Evolutionary conservation across 164 flowering plant genomes (phyloP).

Genomic region (Aristolochia californica): DNA sequence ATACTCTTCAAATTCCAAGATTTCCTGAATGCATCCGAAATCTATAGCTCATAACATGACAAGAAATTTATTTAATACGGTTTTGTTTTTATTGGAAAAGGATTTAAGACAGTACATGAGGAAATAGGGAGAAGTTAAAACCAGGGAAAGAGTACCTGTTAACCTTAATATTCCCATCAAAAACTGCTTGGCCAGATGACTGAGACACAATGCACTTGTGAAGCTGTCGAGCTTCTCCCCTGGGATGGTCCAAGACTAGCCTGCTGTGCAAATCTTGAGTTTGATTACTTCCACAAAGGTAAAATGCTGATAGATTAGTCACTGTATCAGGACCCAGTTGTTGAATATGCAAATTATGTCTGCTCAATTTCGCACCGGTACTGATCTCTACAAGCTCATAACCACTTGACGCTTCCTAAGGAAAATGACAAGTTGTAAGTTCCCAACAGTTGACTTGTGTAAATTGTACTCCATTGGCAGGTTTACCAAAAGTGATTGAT

Average conservation of each 20-base stretch:
- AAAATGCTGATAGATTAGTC: slow-evolving; percentile 71
- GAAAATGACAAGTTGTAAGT: neutral
- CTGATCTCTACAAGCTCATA: slow-evolving; percentile 72
- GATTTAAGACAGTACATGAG: too few relatives aligned
- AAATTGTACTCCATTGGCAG: too few relatives aligned
- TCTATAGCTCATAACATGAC: too few relatives aligned
- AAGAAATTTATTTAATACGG: too few relatives aligned
- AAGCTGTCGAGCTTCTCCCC: slow-evolving; percentile 64
- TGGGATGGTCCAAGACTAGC: slow-evolving; percentile 73
- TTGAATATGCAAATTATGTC: slow-evolving; percentile 81
- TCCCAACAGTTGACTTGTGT: neutral
- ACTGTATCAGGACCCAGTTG: slow-evolving; percentile 72
- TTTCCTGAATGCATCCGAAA: too few relatives aligned
- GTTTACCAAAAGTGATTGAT: too few relatives aligned
- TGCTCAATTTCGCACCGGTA: slow-evolving; percentile 76
- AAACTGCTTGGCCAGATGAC: slow-evolving; percentile 70
- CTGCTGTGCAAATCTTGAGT: slow-evolving; percentile 86
- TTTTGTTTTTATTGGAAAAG: too few relatives aligned
- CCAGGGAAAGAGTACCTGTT: slow-evolving; percentile 46
- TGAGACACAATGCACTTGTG: slow-evolving; percentile 93
- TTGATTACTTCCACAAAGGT: slow-evolving; percentile 49
- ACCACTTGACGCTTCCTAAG: slow-evolving; percentile 57
- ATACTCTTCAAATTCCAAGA: too few relatives aligned
- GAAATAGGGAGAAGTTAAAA: too few relatives aligned
- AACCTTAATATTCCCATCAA: slow-evolving; percentile 82